Evolutionary conservation across 2,329 filamentous ascomycete genomes (phyloP).

Genomic region (Arthroderma sp.): DNA sequence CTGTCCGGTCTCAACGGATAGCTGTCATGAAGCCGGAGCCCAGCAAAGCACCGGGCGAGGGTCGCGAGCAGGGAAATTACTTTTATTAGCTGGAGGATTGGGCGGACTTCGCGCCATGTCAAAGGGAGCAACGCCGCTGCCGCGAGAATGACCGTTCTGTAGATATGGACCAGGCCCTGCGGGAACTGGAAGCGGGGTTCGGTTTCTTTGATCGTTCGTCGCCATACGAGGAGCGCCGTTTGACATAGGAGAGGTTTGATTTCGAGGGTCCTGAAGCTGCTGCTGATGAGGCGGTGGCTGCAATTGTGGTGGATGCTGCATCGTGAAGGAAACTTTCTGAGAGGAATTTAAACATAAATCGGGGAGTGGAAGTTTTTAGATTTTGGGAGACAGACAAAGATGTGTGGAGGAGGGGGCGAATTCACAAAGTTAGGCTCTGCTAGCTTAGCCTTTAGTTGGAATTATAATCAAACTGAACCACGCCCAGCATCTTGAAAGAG

Average conservation of each 20-base stretch:
- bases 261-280: conserved; percentile 4
- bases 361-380: background rate
- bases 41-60: background rate
- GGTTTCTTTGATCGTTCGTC: conserved; percentile 28
- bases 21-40: background rate
- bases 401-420: conserved; percentile 3
- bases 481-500: too few relatives aligned
- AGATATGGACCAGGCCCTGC: conserved; percentile 18
- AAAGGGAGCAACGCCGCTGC: conserved; percentile 22
- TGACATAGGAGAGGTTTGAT: background rate
- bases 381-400: conserved; percentile 1
- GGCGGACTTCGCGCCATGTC: conserved; percentile 37
- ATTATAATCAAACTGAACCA: too few relatives aligned
- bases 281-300: conserved; percentile 5
- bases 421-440: conserved; percentile 1
- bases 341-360: background rate
- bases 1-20: conserved; percentile 1
- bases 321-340: background rate
- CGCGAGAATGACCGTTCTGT: conserved; percentile 31
- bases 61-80: conserved; percentile 11
- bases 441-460: background rate
- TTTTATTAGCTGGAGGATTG: conserved; percentile 30
- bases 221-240: conserved; percentile 14
- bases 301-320: conserved; percentile 1
- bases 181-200: conserved; percentile 27